Base-by-base conservation (phyloP, 345 rosid genomes). In the Viola odorata region DNA sequence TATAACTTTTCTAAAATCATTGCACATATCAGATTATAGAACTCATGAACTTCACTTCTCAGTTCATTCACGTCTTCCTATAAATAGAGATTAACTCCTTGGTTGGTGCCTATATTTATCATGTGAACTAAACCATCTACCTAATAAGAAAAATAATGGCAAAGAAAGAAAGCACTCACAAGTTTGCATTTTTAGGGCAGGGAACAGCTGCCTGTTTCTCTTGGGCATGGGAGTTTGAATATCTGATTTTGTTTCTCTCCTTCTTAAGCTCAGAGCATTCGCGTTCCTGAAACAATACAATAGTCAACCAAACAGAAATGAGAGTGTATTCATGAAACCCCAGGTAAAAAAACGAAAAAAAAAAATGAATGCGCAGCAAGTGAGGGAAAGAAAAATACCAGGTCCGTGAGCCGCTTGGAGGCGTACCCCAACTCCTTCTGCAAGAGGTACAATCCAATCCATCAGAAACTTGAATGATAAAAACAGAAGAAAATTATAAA, bases 361-460 rank as follows among this genome's bases (percentile, higher is more conserved):
- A 1, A 3, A 45, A 36, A 7, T 9, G 48, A 36, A 7, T 9
- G 23, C 6, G 7, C 12, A 17, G 8, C 13, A 2, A 52, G 12
- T 2, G 12, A 52, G 42, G 0, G 12, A 12, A 49, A 57, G 45
- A 7, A 5, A 16, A 44, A 42, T 71, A 80, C 87, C 72, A 64
- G 48, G 37, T 75, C 53, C 3, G 68, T n/a, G 12, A 82, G 74
- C 69, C 77, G 77, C 78, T 78, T 80, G 8, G 85, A 78, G 11
- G 76, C 81, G 61, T 63, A 77, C 9, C 66, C 85, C 37, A 85
- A 81, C 78, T 91, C 91, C 71, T 45, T 80, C 97, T 91, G 87
- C 55, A 60, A 75, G 59, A 44, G 52, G 67, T 4, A 57, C 32
- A 57, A 61, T 11, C 8, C 8, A 37, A 14, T 50, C 42, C 14